Evolutionary conservation across 148 eudicot species (phyloP), one percentile per base, ranked within the genome.

Genomic region (Rhododendron kiyosumense): DNA sequence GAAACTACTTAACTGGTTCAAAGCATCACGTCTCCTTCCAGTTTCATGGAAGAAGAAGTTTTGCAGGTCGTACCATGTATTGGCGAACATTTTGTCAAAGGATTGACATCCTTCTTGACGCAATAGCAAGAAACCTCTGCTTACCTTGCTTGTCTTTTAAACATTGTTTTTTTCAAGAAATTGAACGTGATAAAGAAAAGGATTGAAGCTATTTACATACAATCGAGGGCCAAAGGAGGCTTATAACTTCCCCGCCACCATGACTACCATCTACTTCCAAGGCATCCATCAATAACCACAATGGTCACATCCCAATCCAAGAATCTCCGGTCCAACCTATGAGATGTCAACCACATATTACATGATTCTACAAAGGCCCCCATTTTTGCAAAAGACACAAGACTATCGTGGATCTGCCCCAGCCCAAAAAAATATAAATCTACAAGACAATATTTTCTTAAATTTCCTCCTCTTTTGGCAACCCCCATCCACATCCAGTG

Each of bases 321-420:
- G 32, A 65, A n/a, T 65, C 32, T 65, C 32, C 73, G 11, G 32
- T 65, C 41, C 22, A 80, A 28, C 12, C 63, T 52, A 32, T 2
- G 18, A 81, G 67, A 54, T 32, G 67, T 54, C 83, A 43, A 52
- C 7, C 69, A 81, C 69, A 54, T 28, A 51, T 17, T 54, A 32
- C 45, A 52, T 54, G 83, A 81, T 52, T 34, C 46, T 81, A 34
- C 11, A 80, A 79, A 80, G 59, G 38, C 4, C 82, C 63, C 82
- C 28, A 80, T 4, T 80, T 49, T 80, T 13, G 17, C 15, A 14
- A 51, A 81, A 79, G 28, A 48, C 61, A 3, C 61, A 79, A 43
- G 46, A 76, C 26, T 36, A 76, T 76, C 26, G 22, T 38, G 79
- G 79, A 76, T 41, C 79, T 34, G 24, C 79, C 43, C 45, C 22